Evolutionary conservation across 805 yeast species (phyloP), one percentile per base, ranked within the genome.

Genomic region (Sugiyamaella floridensis): DNA sequence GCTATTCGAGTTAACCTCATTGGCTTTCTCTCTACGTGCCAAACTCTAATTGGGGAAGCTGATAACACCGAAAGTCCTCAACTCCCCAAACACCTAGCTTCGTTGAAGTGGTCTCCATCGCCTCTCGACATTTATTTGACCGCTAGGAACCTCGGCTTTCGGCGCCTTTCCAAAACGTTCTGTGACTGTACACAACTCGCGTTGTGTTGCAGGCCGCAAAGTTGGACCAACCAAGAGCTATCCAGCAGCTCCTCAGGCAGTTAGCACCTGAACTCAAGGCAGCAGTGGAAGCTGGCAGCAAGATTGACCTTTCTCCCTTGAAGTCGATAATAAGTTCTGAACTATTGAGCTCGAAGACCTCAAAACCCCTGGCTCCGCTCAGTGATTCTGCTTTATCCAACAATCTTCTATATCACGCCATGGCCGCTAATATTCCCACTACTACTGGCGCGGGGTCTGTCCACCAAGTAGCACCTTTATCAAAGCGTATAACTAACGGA

Each of bases 191-290:
- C 37, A 32, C 37, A 32, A 32, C 37, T 32, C 37, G 2, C 9
- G 37, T 32, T 32, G 37, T 32, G 37, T 32, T 11, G 37, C 12
- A 10, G 12, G 37, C 37, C 37, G 37, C 37, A 19, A 40, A 22
- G 22, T 40, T 48, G 51, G 51, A 48, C 40, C 20, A n/a, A 40
- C 14, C 45, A 20, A 48, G 16, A 19, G 22, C 15, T 15, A 28
- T 48, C n/a, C 51, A 48, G 51, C 51, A 48, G 51, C 51, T 48
- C 11, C 15, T 48, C 7, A 40, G 22, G 51, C 51, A 48, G 51
- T 45, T 48, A 45, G 40, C 40, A 14, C 37, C 37, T 10, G 37
- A 32, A 32, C 37, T 32, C 37, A 32, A 32, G 37, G 37, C 37
- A 22, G 49, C 43, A n/a, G 37, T 22, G 8, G 34, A 14, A n/a